Conservation (phyloP, 2,329 filamentous ascomycete species). For the Ophiocordyceps robertsii region DNA sequence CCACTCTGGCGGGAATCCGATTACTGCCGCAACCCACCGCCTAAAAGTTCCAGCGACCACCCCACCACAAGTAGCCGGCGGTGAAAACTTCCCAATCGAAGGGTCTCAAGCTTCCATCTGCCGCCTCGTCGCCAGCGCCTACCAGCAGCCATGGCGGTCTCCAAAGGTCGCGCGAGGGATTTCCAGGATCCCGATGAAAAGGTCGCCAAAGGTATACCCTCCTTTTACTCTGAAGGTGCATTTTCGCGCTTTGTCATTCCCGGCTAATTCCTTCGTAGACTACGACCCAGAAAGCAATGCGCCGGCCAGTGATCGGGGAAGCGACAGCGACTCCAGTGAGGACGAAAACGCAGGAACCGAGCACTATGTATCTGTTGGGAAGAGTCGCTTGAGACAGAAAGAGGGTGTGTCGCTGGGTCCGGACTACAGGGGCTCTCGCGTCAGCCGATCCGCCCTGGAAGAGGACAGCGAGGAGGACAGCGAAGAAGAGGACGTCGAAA, state of each 20-base stretch:
- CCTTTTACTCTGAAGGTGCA: background rate
- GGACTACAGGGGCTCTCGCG: constrained; percentile 64
- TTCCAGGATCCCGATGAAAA: constrained; percentile 50
- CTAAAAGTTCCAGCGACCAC: constrained; percentile 30
- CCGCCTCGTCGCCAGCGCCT: constrained; percentile 4
- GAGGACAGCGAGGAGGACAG: constrained; percentile 41
- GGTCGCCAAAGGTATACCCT: constrained; percentile 41
- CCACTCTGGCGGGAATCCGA: background rate
- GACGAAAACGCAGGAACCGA: constrained; percentile 56
- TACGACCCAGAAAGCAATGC: constrained; percentile 65
- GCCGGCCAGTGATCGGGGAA: constrained; percentile 40
- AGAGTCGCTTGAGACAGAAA: constrained; percentile 70
- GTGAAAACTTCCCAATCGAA: constrained; percentile 13
- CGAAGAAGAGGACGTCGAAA: constrained; percentile 27
- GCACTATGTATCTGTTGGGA: constrained; percentile 73
- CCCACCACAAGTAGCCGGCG: background rate
- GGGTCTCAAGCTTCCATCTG: constrained; percentile 5
- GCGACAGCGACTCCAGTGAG: constrained; percentile 33
- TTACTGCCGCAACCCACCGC: constrained; percentile 34
- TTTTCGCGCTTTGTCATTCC: background rate
- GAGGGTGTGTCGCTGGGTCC: constrained; percentile 58
- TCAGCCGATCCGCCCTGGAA: constrained; percentile 56
- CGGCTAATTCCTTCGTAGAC: constrained; percentile 34
- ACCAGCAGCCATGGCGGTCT: constrained; percentile 32
- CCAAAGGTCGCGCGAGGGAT: constrained; percentile 42